These are phyloP conservation scores for Microsporum canis DNA, from an alignment of 2,329 filamentous ascomycete species.

Conservation along the genomic window DNA sequence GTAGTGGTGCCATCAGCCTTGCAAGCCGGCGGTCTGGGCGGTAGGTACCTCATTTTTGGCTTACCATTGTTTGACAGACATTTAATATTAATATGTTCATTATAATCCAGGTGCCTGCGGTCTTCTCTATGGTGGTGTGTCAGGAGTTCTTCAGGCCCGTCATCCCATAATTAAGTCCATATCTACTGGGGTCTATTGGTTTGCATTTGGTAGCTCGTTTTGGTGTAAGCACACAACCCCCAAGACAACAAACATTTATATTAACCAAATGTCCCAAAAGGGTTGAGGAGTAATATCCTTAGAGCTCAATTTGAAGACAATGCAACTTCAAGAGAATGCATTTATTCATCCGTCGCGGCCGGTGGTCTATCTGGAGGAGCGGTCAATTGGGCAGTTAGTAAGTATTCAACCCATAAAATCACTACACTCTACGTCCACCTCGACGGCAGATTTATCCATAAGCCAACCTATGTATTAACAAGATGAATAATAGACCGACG, in stretches of 20 bases:
- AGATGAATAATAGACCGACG: constrained; percentile 42
- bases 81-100: not conserved
- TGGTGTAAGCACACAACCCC: constrained; percentile 47
- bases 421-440: not conserved
- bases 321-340: constrained; percentile 48
- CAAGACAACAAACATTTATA: not conserved
- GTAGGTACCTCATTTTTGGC: constrained; percentile 31
- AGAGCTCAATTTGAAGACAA: constrained; percentile 40
- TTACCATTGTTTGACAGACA: not conserved
- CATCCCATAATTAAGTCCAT: constrained; percentile 59
- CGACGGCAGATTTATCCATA: not conserved
- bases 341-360: constrained; percentile 57
- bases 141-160: constrained; percentile 58
- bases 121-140: constrained; percentile 53
- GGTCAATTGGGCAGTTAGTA: constrained; percentile 47
- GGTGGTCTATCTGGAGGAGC: constrained; percentile 55
- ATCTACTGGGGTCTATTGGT: constrained; percentile 68
- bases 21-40: constrained; percentile 49
- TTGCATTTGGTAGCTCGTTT: constrained; percentile 62
- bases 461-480: constrained; percentile 15
- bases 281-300: constrained; percentile 34
- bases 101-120: constrained; percentile 45
- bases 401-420: constrained; percentile 9
- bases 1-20: constrained; percentile 34
- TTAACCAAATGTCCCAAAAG: constrained; percentile 25